These are phyloP conservation scores for Dictyostelium firmibasis DNA, from an alignment of 78 protist genomes.

Conservation along the genomic window DNA sequence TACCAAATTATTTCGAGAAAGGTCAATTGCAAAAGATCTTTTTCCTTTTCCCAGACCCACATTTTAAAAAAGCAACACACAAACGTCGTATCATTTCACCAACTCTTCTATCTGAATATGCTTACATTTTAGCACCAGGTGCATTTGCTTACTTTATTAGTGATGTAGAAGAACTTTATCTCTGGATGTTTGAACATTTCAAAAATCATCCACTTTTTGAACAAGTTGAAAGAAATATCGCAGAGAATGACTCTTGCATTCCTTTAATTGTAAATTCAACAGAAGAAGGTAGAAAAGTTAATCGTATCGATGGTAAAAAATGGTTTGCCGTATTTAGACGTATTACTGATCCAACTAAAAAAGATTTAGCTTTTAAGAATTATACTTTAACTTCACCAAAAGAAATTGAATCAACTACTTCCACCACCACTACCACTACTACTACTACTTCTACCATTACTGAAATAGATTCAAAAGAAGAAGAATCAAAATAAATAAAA, in stretches of 20 bases:
- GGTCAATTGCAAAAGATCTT: slow-evolving; percentile 92
- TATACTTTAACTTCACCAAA: slow-evolving; percentile 16
- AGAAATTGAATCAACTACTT: neutral
- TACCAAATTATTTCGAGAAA: slow-evolving; percentile 91
- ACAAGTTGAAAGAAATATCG: slow-evolving; percentile 46
- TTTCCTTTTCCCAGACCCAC: slow-evolving; percentile 98
- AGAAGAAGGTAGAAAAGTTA: slow-evolving; percentile 89
- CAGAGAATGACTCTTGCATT: slow-evolving; percentile 59
- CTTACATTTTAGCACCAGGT: slow-evolving; percentile 86
- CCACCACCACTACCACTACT: neutral
- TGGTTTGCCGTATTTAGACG: slow-evolving; percentile 85
- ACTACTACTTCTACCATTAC: neutral
- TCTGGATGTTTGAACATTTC: slow-evolving; percentile 93
- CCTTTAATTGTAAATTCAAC: slow-evolving; percentile 50
- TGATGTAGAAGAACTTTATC: slow-evolving; percentile 92
- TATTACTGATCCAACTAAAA: slow-evolving; percentile 22
- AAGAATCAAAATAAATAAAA: neutral
- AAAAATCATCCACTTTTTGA: slow-evolving; percentile 91
- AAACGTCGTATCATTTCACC: slow-evolving; percentile 93
- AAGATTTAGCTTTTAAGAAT: neutral
- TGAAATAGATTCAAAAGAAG: neutral
- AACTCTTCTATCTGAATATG: slow-evolving; percentile 93
- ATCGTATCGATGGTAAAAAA: slow-evolving; percentile 84
- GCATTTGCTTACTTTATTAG: slow-evolving; percentile 93
- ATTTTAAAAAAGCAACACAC: slow-evolving; percentile 93